Evolutionary conservation across 1,139 yeast genomes (phyloP).

Genomic region (Candida sojae): DNA sequence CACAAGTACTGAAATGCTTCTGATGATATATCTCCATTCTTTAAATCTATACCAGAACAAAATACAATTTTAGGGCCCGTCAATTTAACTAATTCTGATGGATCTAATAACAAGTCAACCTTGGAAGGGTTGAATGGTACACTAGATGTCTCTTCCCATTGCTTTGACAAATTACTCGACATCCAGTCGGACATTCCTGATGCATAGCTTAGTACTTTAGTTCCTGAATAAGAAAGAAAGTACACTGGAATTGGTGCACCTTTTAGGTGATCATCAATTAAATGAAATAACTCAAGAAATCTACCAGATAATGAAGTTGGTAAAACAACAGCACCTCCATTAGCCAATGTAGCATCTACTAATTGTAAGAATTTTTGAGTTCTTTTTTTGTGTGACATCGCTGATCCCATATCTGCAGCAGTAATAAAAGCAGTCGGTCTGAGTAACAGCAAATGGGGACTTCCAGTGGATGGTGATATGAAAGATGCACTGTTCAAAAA

Average conservation of each 20-base stretch:
- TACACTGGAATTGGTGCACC: slow-evolving; percentile 69
- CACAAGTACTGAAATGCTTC: slow-evolving; percentile 61
- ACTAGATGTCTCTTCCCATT: slow-evolving; percentile 55
- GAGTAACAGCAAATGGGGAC: slow-evolving; percentile 62
- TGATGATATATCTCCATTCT: slow-evolving; percentile 63
- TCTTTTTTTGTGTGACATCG: slow-evolving; percentile 64
- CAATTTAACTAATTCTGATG: slow-evolving; percentile 55
- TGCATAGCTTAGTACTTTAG: slow-evolving; percentile 78
- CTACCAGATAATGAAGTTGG: slow-evolving; percentile 88
- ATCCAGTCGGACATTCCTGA: slow-evolving; percentile 94
- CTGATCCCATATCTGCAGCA: slow-evolving; percentile 69
- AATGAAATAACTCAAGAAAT: slow-evolving; percentile 73
- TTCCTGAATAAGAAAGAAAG: slow-evolving; percentile 75
- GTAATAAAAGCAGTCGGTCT: slow-evolving; percentile 88
- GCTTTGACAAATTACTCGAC: slow-evolving; percentile 75
- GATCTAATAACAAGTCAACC: slow-evolving; percentile 56
- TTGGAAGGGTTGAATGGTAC: slow-evolving; percentile 74
- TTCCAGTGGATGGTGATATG: slow-evolving; percentile 43
- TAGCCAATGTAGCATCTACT: slow-evolving; percentile 66
- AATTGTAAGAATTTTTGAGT: slow-evolving; percentile 64
- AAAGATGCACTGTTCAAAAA: slow-evolving; percentile 83
- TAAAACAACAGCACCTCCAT: slow-evolving; percentile 73
- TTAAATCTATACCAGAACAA: slow-evolving; percentile 73
- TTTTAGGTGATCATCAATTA: slow-evolving; percentile 62
- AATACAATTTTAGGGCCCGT: slow-evolving; percentile 82